Evolutionary conservation across 495 filamentous ascomycete genomes (phyloP).

Genomic region (Penicillium arizonense): DNA sequence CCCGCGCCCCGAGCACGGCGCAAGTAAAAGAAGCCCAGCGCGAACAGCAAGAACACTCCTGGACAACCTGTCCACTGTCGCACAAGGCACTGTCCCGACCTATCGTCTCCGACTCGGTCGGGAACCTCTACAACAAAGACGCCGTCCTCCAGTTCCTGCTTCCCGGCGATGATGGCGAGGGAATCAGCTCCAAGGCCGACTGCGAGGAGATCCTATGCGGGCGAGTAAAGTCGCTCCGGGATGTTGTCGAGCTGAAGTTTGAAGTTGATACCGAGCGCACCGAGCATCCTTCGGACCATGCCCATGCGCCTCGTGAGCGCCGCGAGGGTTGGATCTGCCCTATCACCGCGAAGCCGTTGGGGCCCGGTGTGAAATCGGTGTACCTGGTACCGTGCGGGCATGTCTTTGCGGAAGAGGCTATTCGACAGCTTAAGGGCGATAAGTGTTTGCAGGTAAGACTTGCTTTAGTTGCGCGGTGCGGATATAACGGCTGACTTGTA

Average conservation of each 20-base stretch:
- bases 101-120: conserved; percentile 80
- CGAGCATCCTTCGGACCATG: conserved; percentile 25
- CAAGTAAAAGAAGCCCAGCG: conserved; percentile 85
- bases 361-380: conserved; percentile 73
- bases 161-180: conserved; percentile 55
- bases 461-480: background rate
- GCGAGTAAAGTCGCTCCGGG: conserved; percentile 75
- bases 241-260: conserved; percentile 88
- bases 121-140: conserved; percentile 94
- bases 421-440: conserved; percentile 71
- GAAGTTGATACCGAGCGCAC: conserved; percentile 50
- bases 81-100: conserved; percentile 68
- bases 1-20: conserved; percentile 74
- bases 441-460: conserved; percentile 57
- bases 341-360: conserved; percentile 81
- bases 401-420: conserved; percentile 81
- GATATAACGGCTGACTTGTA: background rate
- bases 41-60: conserved; percentile 80
- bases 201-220: conserved; percentile 66
- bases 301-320: conserved; percentile 35
- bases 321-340: conserved; percentile 76
- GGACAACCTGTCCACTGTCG: conserved; percentile 83
- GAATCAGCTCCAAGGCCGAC: conserved; percentile 53
- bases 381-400: conserved; percentile 96
- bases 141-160: conserved; percentile 80